Conservation (phyloP, 306 rosid species). For the Delonix regia region DNA sequence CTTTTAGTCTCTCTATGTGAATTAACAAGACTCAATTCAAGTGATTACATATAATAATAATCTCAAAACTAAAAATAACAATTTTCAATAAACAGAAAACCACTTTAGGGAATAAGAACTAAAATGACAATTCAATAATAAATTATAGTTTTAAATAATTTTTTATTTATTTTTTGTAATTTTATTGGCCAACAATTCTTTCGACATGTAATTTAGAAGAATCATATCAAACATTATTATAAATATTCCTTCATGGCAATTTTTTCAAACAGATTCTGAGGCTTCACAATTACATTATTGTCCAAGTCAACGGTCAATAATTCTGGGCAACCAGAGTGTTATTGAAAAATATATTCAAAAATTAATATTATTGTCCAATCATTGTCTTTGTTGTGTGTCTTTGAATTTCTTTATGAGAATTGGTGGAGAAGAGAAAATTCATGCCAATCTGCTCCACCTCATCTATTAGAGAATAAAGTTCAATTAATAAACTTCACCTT, state of each 20-base stretch:
- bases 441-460: not conserved
- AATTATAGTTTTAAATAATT: too few species aligned
- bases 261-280: too few species aligned
- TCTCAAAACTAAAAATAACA: too few species aligned
- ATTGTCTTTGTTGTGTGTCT: not conserved
- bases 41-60: too few species aligned
- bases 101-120: too few species aligned
- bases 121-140: too few species aligned
- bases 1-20: too few species aligned
- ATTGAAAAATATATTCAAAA: conserved; percentile 8
- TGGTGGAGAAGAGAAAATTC: not conserved
- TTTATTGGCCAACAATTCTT: too few species aligned
- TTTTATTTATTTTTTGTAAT: too few species aligned
- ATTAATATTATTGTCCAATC: not conserved
- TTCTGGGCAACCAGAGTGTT: not conserved
- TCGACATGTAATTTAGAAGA: not conserved
- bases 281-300: not conserved
- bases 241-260: not conserved
- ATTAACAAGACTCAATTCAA: too few species aligned
- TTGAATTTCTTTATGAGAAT: not conserved
- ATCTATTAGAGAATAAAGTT: not conserved
- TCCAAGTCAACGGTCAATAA: not conserved
- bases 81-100: too few species aligned
- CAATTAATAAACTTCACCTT: not conserved
- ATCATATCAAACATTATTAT: too few species aligned